A percentile compares a stretch with the other conserved stretches of the same genome.
Evolutionary conservation across 2,329 filamentous ascomycete genomes (phyloP).

Genomic region (Kalaharituber pfeilii): DNA sequence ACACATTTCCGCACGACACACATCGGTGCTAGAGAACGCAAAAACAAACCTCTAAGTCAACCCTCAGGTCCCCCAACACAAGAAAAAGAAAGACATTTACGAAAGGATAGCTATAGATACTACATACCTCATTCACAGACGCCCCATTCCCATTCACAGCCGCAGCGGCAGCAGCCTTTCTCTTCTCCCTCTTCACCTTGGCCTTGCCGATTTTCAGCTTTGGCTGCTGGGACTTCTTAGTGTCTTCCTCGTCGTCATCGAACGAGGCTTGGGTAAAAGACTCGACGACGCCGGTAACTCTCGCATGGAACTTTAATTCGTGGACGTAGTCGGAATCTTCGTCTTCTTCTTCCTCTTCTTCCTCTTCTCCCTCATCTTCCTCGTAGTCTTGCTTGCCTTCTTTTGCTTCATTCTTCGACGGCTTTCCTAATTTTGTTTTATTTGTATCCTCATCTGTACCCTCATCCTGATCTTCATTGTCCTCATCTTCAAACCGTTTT

Average conservation of each 20-base stretch:
- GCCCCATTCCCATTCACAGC: neutral
- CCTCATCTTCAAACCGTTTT: neutral
- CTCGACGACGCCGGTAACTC: conserved; percentile 4
- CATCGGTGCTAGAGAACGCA: conserved; percentile 42
- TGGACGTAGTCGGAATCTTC: neutral
- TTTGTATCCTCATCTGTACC: conserved; percentile 16
- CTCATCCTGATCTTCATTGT: conserved; percentile 23
- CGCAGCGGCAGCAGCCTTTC: neutral
- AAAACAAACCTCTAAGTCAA: neutral
- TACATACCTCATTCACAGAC: neutral
- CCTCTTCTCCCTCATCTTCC: conserved; percentile 16
- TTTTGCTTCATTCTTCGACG: conserved; percentile 13
- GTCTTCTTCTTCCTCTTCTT: conserved; percentile 7
- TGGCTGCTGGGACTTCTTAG: conserved; percentile 1
- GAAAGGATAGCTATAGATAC: no score
- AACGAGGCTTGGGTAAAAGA: neutral
- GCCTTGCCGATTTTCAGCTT: conserved; percentile 13
- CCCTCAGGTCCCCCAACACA: neutral
- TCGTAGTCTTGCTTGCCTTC: conserved; percentile 11
- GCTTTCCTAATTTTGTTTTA: conserved; percentile 8
- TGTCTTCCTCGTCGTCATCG: conserved; percentile 3
- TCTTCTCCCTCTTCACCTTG: conserved; percentile 14
- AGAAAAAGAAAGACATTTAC: no score
- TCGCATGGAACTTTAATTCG: neutral
- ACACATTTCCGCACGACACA: conserved; percentile 56